Evolutionary conservation across 2,329 filamentous ascomycete species (phyloP), one percentile per base, ranked within the genome.

Genomic region (Falciphora oryzae): DNA sequence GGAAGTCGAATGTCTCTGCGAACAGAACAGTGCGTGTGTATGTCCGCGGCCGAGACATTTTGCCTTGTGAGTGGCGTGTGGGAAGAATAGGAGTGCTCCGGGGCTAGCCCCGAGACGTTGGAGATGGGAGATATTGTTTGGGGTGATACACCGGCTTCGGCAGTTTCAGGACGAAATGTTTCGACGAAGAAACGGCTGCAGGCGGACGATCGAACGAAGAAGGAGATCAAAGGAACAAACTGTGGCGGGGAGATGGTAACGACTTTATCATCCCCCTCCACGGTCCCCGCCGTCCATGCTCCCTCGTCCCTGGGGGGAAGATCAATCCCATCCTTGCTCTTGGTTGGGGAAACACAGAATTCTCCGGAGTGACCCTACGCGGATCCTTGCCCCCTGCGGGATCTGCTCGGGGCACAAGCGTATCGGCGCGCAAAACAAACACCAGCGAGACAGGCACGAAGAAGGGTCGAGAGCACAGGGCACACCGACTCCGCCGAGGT

Each of bases 1-100:
- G 61, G 53, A 63, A 63, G 56, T 63, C 61, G 18, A 63, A 63
- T 4, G 44, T 50, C 32, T 63, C 61, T 57, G 61, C 29, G 35
- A 63, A 63, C 7, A 63, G 61, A 18, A 63, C 35, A 22, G 61
- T 58, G 53, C 61, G 61, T 16, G 61, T 63, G 32, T 57, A 63
- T 22, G 50, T 50, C 22, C 61, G 61, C 35, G 44, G 44, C 11
- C 44, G 44, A 25, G 44, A 53, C 44, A 53, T 53, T 53, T 4
- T 53, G 44, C 44, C n/a, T 18, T 44, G 31, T 32, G 10, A 7
- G 31, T 32, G 31, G 6, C 18, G 7, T 44, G 38, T 44, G 16
- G 16, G 14, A 44, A 16, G 38, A 44, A 4, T 22, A 25, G 44
- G 44, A 53, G 18, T 53, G 44, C 10, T 53, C 44, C n/a, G 18